Evolutionary conservation across 163 green algal species (phyloP).

Genomic region (Coccomyxa subellipsoidea): DNA sequence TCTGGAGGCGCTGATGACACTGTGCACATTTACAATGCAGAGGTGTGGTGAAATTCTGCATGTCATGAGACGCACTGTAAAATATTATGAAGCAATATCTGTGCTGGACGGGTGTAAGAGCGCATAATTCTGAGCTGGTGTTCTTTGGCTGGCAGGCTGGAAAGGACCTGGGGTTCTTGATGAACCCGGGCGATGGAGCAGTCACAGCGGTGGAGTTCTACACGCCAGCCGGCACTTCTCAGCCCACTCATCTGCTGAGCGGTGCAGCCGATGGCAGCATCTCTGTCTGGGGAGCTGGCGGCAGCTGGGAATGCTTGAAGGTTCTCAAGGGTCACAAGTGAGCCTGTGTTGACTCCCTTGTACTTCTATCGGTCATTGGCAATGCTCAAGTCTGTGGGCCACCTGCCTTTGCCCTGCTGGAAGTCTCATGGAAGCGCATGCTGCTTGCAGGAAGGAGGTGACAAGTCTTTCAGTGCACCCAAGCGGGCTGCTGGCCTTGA

Average conservation of each 20-base stretch:
- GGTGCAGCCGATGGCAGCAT: constrained; percentile 72
- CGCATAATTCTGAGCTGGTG: background rate
- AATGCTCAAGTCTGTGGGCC: too few relatives aligned
- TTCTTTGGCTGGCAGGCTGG: constrained; percentile 31
- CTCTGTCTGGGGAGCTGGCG: constrained; percentile 64
- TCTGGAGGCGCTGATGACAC: constrained; percentile 78
- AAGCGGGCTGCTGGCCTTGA: constrained; percentile 67
- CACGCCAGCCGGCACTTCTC: constrained; percentile 31
- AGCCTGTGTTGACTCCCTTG: too few relatives aligned
- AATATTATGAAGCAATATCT: too few relatives aligned
- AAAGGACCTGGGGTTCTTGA: constrained; percentile 73
- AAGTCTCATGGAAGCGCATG: background rate
- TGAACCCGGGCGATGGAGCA: constrained; percentile 75
- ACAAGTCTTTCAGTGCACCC: constrained; percentile 66
- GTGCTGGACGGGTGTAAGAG: too few relatives aligned
- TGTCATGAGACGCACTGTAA: too few relatives aligned
- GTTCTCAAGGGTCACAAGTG: constrained; percentile 24
- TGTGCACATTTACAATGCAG: constrained; percentile 80
- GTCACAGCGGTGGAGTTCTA: constrained; percentile 73
- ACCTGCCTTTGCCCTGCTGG: too few relatives aligned
- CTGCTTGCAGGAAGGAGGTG: constrained; percentile 57
- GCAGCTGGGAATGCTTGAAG: constrained; percentile 78
- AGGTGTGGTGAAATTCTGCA: constrained; percentile 32
- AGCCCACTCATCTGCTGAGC: constrained; percentile 76
- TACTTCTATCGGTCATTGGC: too few relatives aligned